Evolutionary conservation across 2,329 filamentous ascomycete genomes (phyloP), one percentile per base, ranked within the genome.

Genomic region (Fonsecaea pugnacius): DNA sequence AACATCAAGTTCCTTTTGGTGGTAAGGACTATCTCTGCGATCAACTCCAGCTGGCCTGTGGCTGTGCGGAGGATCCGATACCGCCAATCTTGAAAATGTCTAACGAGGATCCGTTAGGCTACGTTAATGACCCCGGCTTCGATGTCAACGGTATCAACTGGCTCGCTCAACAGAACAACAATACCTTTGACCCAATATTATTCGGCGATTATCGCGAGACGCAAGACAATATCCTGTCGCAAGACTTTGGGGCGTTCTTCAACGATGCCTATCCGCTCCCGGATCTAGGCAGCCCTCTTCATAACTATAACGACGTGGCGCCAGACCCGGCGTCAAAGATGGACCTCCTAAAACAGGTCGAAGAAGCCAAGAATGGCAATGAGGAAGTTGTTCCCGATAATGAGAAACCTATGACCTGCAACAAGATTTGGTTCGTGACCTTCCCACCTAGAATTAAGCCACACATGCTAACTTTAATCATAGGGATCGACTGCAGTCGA

Each of bases 161-260:
- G 58, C 57, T 66, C 52, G 68, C 66, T 2, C 64, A 66, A 27
- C 60, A 67, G 16, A 67, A 67, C 51, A 68, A 70, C 54, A 65
- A 63, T 71, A 89, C 91, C 74, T 97, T 98, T 72, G 93, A 98
- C 67, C 94, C 95, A 0, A 88, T 95, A 61, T 83, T 98, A 4
- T 98, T 97, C 75, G 91, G 90, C 60, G 91, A 92, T 71, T 98
- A 97, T 78, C 89, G 95, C 58, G 95, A 99, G 73, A 88, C 92
- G 0, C 91, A 96, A 72, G 90, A 92, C 63, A 94, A 89, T 61
- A 84, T 96, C 14, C 78, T 96, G 82, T 69, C 88, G 80, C 73
- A 85, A 50, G 86, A 87, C 8, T 91, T 96, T 69, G 91, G 91
- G 60, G 90, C 81, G 21, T 88, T 88, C 76, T 86, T 87, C 74